Evolutionary conservation across 352 stramenopile genomes (phyloP).

Genomic region (Pythium biforme): DNA sequence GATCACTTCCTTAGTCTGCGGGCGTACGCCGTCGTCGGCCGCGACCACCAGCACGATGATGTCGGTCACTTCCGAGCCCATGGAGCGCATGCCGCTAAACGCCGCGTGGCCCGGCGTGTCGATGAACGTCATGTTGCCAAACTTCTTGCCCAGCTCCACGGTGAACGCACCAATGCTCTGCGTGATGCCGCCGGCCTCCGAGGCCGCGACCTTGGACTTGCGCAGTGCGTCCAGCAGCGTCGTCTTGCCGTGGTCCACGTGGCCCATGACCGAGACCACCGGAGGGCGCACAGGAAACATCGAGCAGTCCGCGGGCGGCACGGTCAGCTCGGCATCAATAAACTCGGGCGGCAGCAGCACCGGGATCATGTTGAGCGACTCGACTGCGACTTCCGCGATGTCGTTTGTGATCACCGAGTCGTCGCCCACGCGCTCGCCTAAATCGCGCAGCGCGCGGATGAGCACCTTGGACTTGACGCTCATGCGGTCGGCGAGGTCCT

Average conservation of each 20-base stretch:
- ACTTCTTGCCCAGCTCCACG: constrained; percentile 90
- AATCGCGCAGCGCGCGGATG: constrained; percentile 55
- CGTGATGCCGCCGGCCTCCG: constrained; percentile 99
- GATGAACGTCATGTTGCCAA: constrained; percentile 93
- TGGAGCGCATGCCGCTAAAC: constrained; percentile 97
- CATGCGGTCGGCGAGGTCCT: constrained; percentile 81
- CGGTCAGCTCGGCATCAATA: constrained; percentile 71
- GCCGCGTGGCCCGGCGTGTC: constrained; percentile 99
- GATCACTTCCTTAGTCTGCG: constrained; percentile 97
- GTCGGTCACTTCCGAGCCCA: constrained; percentile 97
- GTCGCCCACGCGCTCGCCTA: constrained; percentile 73
- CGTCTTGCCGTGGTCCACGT: constrained; percentile 99
- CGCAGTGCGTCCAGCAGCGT: constrained; percentile 95
- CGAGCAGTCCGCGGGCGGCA: constrained; percentile 60
- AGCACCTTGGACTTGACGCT: constrained; percentile 70
- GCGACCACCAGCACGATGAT: constrained; percentile 98
- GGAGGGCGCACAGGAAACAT: constrained; percentile 74
- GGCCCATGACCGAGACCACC: constrained; percentile 99
- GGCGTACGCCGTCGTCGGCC: constrained; percentile 97
- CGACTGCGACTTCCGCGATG: constrained; percentile 78
- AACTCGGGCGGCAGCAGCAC: constrained; percentile 81
- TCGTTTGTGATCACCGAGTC: constrained; percentile 73
- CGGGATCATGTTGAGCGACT: constrained; percentile 85
- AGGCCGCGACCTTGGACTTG: constrained; percentile 90
- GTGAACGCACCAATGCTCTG: constrained; percentile 98